A percentile compares a stretch with the other conserved stretches of the same genome.
Conservation (phyloP, 2,329 filamentous ascomycete genomes). For the Mycosphaerella arachidis region DNA sequence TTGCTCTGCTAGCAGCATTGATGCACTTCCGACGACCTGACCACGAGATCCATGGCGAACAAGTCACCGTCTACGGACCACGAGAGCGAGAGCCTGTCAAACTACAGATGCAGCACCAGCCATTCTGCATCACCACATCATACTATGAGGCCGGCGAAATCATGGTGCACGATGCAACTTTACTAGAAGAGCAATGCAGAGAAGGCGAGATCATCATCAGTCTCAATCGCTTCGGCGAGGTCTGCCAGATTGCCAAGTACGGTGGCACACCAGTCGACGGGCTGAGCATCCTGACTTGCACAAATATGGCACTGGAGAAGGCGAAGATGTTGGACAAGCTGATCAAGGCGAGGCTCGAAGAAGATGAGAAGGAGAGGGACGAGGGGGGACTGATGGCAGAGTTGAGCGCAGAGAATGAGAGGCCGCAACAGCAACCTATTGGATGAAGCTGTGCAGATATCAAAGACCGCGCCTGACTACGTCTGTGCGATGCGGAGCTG, state of each 20-base stretch:
- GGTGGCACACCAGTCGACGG: slow-evolving; percentile 81
- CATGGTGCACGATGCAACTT: slow-evolving; percentile 66
- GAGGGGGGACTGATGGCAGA: slow-evolving; percentile 75
- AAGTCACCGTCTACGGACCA: slow-evolving; percentile 75
- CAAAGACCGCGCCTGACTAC: too few species aligned
- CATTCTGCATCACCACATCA: slow-evolving; percentile 84
- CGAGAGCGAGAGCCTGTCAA: slow-evolving; percentile 86
- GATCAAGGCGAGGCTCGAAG: slow-evolving; percentile 67
- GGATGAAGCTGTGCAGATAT: background rate
- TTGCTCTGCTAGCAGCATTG: slow-evolving; percentile 81
- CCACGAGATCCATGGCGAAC: slow-evolving; percentile 77
- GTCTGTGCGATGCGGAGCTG: too few species aligned
- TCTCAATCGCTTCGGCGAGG: slow-evolving; percentile 82
- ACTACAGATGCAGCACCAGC: slow-evolving; percentile 85
- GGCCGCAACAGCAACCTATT: slow-evolving; percentile 9
- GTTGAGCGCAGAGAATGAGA: slow-evolving; percentile 76
- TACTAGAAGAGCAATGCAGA: slow-evolving; percentile 71
- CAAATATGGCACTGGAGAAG: slow-evolving; percentile 68
- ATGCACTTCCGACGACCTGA: slow-evolving; percentile 90
- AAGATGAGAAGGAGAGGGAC: slow-evolving; percentile 73
- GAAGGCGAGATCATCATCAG: slow-evolving; percentile 74
- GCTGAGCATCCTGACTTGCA: slow-evolving; percentile 69
- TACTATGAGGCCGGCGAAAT: slow-evolving; percentile 71
- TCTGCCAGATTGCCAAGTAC: slow-evolving; percentile 87
- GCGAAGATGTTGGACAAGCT: slow-evolving; percentile 73